These are phyloP conservation scores for Pseudonitzschia multistriata DNA, from an alignment of 108 stramenopile genomes.

Conservation along the genomic window DNA sequence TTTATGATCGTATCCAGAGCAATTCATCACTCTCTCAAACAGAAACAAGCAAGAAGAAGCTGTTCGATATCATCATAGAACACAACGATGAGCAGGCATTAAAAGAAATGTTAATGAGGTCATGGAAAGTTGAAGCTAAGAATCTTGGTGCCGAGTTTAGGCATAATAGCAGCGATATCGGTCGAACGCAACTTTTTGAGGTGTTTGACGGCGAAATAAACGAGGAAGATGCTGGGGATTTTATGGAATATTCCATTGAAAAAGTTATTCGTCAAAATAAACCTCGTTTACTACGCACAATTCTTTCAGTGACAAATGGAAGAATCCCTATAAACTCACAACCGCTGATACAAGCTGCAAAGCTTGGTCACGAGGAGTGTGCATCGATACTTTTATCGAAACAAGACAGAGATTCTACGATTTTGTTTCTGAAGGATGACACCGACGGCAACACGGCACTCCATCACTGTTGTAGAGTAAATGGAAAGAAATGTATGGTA, in stretches of 20 bases:
- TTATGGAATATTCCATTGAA: slow-evolving; percentile 2
- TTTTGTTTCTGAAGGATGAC: slow-evolving; percentile 17
- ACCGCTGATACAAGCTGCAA: slow-evolving; percentile 57
- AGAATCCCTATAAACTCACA: background rate
- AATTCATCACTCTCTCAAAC: background rate
- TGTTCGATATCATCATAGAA: slow-evolving; percentile 14
- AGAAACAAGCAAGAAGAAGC: background rate
- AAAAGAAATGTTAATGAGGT: slow-evolving; percentile 11
- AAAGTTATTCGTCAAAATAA: slow-evolving; percentile 19
- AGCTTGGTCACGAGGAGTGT: slow-evolving; percentile 50
- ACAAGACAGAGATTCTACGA: slow-evolving; percentile 5
- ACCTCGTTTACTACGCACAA: slow-evolving; percentile 23
- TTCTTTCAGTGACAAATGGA: slow-evolving; percentile 12
- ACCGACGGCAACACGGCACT: slow-evolving; percentile 31
- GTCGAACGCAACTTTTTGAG: background rate
- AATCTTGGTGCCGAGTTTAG: background rate
- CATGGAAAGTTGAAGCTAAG: no score
- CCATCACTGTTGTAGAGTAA: slow-evolving; percentile 37
- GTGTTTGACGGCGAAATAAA: background rate
- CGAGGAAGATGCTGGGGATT: background rate
- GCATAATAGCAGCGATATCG: background rate
- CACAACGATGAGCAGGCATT: slow-evolving; percentile 13
- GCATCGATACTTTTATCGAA: slow-evolving; percentile 44
- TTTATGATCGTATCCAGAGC: background rate
- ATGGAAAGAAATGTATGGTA: slow-evolving; percentile 10